Base-by-base conservation (phyloP, 352 stramenopile species). In the Poterioochromonas sp. region DNA sequence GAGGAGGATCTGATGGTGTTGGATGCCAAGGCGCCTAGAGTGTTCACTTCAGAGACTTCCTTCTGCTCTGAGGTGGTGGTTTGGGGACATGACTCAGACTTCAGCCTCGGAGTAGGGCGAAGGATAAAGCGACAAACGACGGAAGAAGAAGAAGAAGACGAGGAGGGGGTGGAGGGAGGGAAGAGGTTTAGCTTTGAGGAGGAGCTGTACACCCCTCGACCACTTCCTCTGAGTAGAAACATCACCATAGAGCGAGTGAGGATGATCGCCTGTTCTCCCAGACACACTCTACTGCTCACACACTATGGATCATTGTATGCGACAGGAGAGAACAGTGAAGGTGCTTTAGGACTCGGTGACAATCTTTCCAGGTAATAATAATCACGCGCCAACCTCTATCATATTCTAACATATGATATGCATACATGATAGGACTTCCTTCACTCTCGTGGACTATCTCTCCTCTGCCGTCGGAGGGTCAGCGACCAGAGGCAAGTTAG, bases 281-380 rank as follows among this genome's bases (percentile, higher is more conserved):
- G 44, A 40, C 73, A 78, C 49, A 69, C 26, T 11, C 18, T 78
- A 53, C 34, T 78, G 34, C 34, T 78, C 22, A 70, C 73, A 29
- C n/a, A 43, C 49, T 3, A 40, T n/a, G 73, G 73, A 29, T 58
- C 3, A 15, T 8, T 78, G 20, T 78, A 60, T 43, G 26, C 1
- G 32, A 49, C 15, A 32, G 73, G 73, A 37, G 49, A 78, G 8
- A 78, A 78, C n/a, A 54, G 0, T 20, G 73, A 78, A 69, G 73
- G 73, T 18, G 73, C 44, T 0, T 49, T 78, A 1, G 73, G 73
- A 3, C 34, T 58, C 3, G 29, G 29, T 26, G 73, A 78, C 35
- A 12, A 39, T 0, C 15, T 58, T n/a, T n/a, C 22, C 44, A 34
- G 49, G 12, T 39, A 51, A 76, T 39, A 20, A 5, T 18, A 40